phyloP scores from a whole-genome alignment of 2,329 filamentous ascomycete species.

The Colletotrichum acutatum region DNA sequence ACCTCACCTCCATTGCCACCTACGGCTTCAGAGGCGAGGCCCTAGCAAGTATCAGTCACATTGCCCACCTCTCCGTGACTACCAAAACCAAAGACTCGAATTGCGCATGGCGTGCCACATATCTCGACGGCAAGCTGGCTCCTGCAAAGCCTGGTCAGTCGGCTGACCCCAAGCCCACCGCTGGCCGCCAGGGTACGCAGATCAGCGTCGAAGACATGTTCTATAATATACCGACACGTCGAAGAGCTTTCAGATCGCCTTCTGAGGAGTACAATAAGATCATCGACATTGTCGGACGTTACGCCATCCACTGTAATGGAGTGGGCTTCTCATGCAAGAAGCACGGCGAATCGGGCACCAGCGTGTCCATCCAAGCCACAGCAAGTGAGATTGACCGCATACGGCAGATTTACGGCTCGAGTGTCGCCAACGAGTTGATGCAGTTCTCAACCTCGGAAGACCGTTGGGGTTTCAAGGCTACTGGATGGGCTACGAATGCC shows the following conservation, averaged over 20 bases:
- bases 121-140: slow-evolving; percentile 82
- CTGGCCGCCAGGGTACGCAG: slow-evolving; percentile 89
- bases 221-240: slow-evolving; percentile 92
- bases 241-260: slow-evolving; percentile 88
- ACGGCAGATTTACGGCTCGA: slow-evolving; percentile 86
- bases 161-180: slow-evolving; percentile 86
- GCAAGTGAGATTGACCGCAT: slow-evolving; percentile 85
- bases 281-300: slow-evolving; percentile 91
- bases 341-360: slow-evolving; percentile 85
- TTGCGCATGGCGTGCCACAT: slow-evolving; percentile 91
- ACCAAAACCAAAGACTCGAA: slow-evolving; percentile 91
- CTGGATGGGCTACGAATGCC: slow-evolving; percentile 87
- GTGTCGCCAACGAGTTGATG: slow-evolving; percentile 89
- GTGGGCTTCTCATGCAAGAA: slow-evolving; percentile 98
- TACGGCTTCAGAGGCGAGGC: slow-evolving; percentile 99
- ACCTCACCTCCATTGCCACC: slow-evolving; percentile 87
- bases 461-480: slow-evolving; percentile 85
- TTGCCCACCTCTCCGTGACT: slow-evolving; percentile 93
- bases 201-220: slow-evolving; percentile 98
- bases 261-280: slow-evolving; percentile 99
- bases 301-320: slow-evolving; percentile 90
- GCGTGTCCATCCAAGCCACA: slow-evolving; percentile 80
- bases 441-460: slow-evolving; percentile 77
- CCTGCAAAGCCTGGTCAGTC: slow-evolving; percentile 89
- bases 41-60: slow-evolving; percentile 96